Evolutionary conservation across 495 filamentous ascomycete genomes (phyloP).

Genomic region (Parachaetomium inaequale): DNA sequence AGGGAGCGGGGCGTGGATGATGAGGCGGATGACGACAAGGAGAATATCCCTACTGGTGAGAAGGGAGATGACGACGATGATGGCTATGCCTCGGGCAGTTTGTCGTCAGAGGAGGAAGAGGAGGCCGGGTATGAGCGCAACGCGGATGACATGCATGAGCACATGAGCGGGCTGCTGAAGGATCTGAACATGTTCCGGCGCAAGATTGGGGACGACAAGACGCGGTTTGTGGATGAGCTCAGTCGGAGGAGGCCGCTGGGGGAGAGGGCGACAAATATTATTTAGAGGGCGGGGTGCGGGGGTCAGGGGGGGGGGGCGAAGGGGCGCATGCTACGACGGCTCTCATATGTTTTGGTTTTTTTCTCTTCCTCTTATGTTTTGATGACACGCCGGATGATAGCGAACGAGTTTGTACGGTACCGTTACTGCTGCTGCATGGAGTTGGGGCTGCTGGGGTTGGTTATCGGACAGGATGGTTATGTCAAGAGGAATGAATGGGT

Average conservation of each 20-base stretch:
- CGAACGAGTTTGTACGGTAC: slow-evolving; percentile 1
- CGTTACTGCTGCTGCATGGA: slow-evolving; percentile 10
- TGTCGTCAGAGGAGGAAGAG: slow-evolving; percentile 25
- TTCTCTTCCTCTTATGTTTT: background rate
- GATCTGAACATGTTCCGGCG: slow-evolving; percentile 77
- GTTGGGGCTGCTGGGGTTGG: background rate
- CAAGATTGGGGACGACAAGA: slow-evolving; percentile 76
- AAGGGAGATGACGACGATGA: slow-evolving; percentile 23
- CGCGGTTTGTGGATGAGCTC: slow-evolving; percentile 44
- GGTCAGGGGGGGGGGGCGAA: slow-evolving; percentile 5
- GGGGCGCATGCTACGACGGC: background rate
- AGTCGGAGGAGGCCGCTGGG: slow-evolving; percentile 29
- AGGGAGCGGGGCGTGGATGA: slow-evolving; percentile 14
- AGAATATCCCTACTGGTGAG: background rate
- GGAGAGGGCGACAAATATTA: slow-evolving; percentile 25
- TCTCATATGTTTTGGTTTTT: background rate
- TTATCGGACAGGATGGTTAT: background rate
- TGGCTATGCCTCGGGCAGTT: slow-evolving; percentile 29
- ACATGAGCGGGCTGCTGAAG: slow-evolving; percentile 66
- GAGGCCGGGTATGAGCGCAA: slow-evolving; percentile 47
- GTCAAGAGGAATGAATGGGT: background rate
- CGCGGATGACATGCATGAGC: slow-evolving; percentile 59
- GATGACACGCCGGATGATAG: background rate
- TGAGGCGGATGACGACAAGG: slow-evolving; percentile 20
- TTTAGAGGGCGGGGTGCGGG: background rate